A percentile compares a stretch with the other conserved stretches of the same genome.
Evolutionary conservation across 257 asterid genomes (phyloP).

Genomic region (Paulownia fortunei): DNA sequence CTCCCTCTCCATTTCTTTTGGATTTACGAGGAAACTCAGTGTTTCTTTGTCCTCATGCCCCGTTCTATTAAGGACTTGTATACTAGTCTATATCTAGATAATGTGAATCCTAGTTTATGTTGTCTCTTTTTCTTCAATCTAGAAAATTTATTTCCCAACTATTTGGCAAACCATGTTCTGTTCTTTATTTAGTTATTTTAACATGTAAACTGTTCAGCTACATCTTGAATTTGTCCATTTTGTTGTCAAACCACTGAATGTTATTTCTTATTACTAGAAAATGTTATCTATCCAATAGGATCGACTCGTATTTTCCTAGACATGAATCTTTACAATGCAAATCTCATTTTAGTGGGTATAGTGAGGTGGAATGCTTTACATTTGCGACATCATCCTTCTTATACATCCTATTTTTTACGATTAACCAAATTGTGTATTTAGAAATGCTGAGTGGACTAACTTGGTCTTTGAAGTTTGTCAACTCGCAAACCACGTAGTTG

Average conservation of each 20-base stretch:
- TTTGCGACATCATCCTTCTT: background rate
- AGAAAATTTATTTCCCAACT: background rate
- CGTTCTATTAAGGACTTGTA: background rate
- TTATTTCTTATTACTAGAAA: background rate
- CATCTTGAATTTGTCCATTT: constrained; percentile 6
- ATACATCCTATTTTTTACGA: background rate
- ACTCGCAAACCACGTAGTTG: background rate
- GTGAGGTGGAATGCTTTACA: background rate
- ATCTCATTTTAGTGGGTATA: background rate
- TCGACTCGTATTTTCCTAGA: background rate
- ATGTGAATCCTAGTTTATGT: background rate
- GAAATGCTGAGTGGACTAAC: background rate
- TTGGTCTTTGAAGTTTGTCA: background rate
- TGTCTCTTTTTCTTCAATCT: constrained; percentile 4
- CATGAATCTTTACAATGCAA: background rate
- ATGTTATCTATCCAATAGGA: background rate
- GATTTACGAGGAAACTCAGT: background rate
- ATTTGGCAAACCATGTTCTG: background rate
- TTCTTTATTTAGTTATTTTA: background rate
- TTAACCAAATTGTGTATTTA: background rate
- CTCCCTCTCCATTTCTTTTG: background rate
- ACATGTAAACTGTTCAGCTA: background rate
- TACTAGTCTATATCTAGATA: constrained; percentile 14
- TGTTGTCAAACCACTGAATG: background rate
- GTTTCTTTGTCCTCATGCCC: constrained; percentile 11